phyloP scores from a whole-genome alignment of 2,329 filamentous ascomycete species.

The Trichoderma koningiopsis region DNA sequence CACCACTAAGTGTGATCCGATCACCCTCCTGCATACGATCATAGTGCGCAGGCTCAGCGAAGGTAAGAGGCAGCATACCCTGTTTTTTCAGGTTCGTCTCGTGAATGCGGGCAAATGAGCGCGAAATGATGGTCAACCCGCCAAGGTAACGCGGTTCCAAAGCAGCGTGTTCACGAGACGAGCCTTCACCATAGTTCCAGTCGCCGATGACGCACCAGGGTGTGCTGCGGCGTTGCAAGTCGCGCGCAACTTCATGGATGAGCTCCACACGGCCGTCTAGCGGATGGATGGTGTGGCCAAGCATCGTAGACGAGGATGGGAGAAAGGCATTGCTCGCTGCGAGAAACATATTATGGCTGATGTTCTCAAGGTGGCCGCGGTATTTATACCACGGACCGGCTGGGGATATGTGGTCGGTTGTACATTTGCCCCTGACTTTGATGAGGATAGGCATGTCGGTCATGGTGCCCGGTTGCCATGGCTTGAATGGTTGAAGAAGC shows the following conservation, averaged over 20 bases:
- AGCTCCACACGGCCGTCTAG: conserved; percentile 85
- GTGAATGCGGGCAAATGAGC: conserved; percentile 97
- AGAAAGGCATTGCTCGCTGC: conserved; percentile 75
- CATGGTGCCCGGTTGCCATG: conserved; percentile 81
- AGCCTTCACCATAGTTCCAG: conserved; percentile 99
- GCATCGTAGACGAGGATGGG: no score
- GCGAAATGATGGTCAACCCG: conserved; percentile 93
- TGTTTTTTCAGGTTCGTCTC: conserved; percentile 99
- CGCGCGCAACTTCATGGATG: conserved; percentile 91
- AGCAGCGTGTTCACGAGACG: conserved; percentile 96
- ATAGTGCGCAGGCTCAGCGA: conserved; percentile 92
- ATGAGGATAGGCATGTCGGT: conserved; percentile 84
- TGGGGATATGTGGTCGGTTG: conserved; percentile 97
- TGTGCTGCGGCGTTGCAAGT: conserved; percentile 56
- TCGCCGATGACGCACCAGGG: conserved; percentile 70
- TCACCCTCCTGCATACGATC: conserved; percentile 48
- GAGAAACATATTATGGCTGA: conserved; percentile 99
- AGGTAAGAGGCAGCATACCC: conserved; percentile 98
- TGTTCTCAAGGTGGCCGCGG: conserved; percentile 98
- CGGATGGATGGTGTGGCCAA: no score
- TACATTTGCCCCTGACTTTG: conserved; percentile 95
- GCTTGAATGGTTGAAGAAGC: conserved; percentile 78
- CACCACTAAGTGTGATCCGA: no score
- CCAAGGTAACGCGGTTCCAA: conserved; percentile 96
- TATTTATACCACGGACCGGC: conserved; percentile 98